Percentiles rank a stretch among this genome's conserved stretches.
Conservation (phyloP, 2,329 filamentous ascomycete species). For the Diaporthe citrichinensis region DNA sequence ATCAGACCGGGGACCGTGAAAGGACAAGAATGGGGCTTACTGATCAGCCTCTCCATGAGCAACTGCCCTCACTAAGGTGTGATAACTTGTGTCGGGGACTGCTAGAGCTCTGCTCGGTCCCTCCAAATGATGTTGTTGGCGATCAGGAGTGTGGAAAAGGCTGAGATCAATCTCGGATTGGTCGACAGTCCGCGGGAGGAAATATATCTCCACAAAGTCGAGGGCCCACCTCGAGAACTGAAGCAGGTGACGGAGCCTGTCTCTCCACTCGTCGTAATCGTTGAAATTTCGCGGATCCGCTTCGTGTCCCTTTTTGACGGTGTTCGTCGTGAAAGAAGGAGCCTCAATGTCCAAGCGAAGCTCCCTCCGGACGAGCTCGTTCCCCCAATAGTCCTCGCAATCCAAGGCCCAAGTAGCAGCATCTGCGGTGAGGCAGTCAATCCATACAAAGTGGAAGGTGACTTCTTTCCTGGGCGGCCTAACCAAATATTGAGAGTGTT, state of each 20-base stretch:
- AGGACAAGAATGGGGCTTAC: too few species aligned
- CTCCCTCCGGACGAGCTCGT: too few species aligned
- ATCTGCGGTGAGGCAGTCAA: background rate
- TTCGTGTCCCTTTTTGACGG: background rate
- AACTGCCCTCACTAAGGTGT: background rate
- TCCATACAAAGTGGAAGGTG: background rate
- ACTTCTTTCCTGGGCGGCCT: background rate
- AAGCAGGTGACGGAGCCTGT: background rate
- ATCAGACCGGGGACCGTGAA: too few species aligned
- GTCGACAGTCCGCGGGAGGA: background rate
- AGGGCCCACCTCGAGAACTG: background rate
- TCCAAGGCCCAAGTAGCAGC: background rate
- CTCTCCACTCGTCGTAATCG: background rate
- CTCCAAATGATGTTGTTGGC: background rate
- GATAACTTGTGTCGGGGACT: background rate
- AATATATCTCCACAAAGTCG: background rate
- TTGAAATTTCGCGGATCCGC: background rate
- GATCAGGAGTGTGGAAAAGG: too few species aligned
- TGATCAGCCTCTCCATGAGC: background rate
- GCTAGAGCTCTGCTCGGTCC: background rate
- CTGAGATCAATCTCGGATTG: too few species aligned
- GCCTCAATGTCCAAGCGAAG: background rate
- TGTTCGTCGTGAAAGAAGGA: background rate
- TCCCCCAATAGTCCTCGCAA: background rate
- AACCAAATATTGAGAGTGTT: background rate